phyloP scores from a whole-genome alignment of 2,329 filamentous ascomycete species.

The Arthrobotrys pseudoclavata region DNA sequence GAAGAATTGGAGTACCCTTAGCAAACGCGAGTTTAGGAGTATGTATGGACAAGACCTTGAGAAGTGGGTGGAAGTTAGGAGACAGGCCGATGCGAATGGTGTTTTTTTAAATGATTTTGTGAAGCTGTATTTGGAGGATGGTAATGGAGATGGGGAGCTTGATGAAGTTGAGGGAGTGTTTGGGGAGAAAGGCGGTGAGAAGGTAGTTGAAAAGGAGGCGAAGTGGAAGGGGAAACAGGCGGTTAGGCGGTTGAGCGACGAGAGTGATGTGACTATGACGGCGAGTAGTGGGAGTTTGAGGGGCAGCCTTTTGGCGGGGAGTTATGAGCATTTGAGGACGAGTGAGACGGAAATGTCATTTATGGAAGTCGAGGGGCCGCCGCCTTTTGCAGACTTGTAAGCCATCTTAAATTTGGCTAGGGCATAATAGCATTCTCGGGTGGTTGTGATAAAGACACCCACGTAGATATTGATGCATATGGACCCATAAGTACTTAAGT shows the following conservation, averaged over 20 bases:
- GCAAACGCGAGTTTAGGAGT: constrained; percentile 73
- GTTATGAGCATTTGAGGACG: constrained; percentile 58
- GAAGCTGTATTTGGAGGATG: constrained; percentile 73
- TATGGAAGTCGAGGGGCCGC: constrained; percentile 54
- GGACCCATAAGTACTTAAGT: too few species aligned
- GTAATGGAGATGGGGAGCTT: constrained; percentile 34
- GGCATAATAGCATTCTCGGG: constrained; percentile 1
- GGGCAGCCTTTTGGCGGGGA: constrained; percentile 42
- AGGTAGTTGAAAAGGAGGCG: background rate
- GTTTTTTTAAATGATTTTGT: constrained; percentile 96
- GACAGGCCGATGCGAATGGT: constrained; percentile 78
- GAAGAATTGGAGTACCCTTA: constrained; percentile 82
- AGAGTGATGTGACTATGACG: constrained; percentile 54
- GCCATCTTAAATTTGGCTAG: background rate
- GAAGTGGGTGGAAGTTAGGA: constrained; percentile 77
- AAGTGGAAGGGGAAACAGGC: constrained; percentile 52
- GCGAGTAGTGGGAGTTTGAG: constrained; percentile 45
- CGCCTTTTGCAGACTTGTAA: constrained; percentile 55
- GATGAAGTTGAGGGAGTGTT: constrained; percentile 52
- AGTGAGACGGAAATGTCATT: constrained; percentile 59
- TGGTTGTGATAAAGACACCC: background rate
- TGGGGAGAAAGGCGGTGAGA: constrained; percentile 27
- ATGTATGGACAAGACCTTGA: constrained; percentile 79
- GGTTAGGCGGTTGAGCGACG: constrained; percentile 43
- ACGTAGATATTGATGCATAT: too few species aligned